Evolutionary conservation across 257 asterid genomes (phyloP).

Genomic region (Ligustrum vulgare): DNA sequence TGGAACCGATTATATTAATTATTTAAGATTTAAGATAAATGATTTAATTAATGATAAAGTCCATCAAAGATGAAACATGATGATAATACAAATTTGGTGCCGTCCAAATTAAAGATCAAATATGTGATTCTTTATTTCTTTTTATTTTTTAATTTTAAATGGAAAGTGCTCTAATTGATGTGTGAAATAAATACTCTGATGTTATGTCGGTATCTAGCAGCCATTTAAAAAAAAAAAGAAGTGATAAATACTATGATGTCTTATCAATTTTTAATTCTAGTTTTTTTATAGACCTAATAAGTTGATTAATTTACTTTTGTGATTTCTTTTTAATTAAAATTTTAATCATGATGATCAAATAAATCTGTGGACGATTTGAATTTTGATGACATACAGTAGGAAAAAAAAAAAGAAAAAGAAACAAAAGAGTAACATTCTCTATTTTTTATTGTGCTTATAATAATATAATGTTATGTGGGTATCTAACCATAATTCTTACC

Average conservation of each 20-base stretch:
- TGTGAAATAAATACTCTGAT: conserved; percentile 40
- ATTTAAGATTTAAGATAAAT: neutral
- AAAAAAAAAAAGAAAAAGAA: too few relatives aligned
- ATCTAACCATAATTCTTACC: neutral
- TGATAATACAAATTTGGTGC: conserved; percentile 30
- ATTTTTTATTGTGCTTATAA: neutral
- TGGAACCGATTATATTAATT: neutral
- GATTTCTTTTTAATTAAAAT: neutral
- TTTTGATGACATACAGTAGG: too few relatives aligned
- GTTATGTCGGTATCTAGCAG: conserved; percentile 56
- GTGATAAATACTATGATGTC: neutral
- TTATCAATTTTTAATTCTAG: neutral
- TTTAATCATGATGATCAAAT: too few relatives aligned
- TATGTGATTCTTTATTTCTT: conserved; percentile 15
- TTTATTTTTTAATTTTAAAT: neutral
- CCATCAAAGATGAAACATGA: conserved; percentile 14
- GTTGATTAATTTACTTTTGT: neutral
- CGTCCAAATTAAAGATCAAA: conserved; percentile 40
- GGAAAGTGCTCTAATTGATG: conserved; percentile 22
- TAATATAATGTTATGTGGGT: neutral
- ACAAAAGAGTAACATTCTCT: neutral
- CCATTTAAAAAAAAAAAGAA: conserved; percentile 11
- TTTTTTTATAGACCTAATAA: neutral
- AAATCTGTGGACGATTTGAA: too few relatives aligned
- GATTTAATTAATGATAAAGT: conserved; percentile 16